Percentiles rank a stretch among this genome's conserved stretches.
Evolutionary conservation across 2,329 filamentous ascomycete genomes (phyloP).

Genomic region (Ustilaginoidea virens): DNA sequence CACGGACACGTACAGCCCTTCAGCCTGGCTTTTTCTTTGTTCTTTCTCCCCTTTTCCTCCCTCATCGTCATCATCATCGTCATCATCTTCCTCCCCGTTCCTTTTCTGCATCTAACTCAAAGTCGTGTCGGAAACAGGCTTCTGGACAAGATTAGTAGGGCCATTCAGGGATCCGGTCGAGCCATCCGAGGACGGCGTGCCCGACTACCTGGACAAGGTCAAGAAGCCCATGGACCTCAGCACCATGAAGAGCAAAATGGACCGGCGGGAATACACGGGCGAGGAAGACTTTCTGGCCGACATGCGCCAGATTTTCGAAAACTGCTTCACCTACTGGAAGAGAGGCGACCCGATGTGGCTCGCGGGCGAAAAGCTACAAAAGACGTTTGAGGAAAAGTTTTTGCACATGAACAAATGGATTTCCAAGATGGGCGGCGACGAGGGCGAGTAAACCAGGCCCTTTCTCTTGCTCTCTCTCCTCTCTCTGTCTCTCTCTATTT

Average conservation of each 20-base stretch:
- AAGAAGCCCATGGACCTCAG: slow-evolving; percentile 46
- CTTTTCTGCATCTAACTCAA: too few species aligned
- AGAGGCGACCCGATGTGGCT: slow-evolving; percentile 37
- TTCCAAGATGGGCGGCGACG: slow-evolving; percentile 30
- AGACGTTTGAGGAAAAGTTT: slow-evolving; percentile 43
- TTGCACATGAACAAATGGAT: slow-evolving; percentile 44
- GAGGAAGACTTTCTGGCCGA: slow-evolving; percentile 40
- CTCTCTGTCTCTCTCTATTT: too few species aligned
- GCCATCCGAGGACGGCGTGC: slow-evolving; percentile 38
- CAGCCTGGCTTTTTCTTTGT: too few species aligned
- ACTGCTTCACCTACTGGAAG: slow-evolving; percentile 50
- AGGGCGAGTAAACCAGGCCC: slow-evolving; percentile 11
- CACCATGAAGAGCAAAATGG: slow-evolving; percentile 46
- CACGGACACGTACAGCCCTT: too few species aligned
- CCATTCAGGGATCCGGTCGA: slow-evolving; percentile 46
- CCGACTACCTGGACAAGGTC: slow-evolving; percentile 45
- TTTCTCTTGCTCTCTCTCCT: background rate
- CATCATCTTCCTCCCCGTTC: too few species aligned
- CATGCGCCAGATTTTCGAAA: slow-evolving; percentile 45
- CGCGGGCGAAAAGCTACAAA: slow-evolving; percentile 41
- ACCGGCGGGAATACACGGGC: slow-evolving; percentile 31
- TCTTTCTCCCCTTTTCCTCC: background rate
- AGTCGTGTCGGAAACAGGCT: too few species aligned
- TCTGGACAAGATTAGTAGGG: slow-evolving; percentile 50
- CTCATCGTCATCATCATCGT: too few species aligned